These are phyloP conservation scores for Emergomyces orientalis DNA, from an alignment of 2,329 filamentous ascomycete species.

Conservation along the genomic window DNA sequence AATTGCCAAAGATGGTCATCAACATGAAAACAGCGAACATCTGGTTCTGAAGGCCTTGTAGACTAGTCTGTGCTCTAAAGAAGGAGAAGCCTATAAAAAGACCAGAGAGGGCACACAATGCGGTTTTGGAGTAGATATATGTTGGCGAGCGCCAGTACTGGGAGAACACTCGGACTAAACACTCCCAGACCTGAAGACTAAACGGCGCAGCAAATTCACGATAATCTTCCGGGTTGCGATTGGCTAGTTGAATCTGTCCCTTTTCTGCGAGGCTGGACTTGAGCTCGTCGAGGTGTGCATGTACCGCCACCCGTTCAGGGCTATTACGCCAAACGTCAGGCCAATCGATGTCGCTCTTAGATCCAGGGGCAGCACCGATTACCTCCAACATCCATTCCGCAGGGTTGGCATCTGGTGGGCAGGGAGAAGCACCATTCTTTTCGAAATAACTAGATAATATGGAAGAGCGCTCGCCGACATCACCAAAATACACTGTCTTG, in stretches of 20 bases:
- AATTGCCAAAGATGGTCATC: conserved; percentile 63
- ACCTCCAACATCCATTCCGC: conserved; percentile 64
- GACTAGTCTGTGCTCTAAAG: conserved; percentile 61
- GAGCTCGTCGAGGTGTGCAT: conserved; percentile 40
- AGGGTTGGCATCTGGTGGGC: conserved; percentile 56
- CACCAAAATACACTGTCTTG: conserved; percentile 59
- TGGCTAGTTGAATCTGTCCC: conserved; percentile 24
- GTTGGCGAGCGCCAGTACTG: conserved; percentile 86
- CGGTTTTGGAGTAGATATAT: conserved; percentile 77
- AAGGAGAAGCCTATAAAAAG: conserved; percentile 81
- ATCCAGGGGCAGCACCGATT: conserved; percentile 53
- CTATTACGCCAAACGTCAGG: conserved; percentile 46
- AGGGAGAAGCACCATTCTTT: conserved; percentile 50
- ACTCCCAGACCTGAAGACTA: conserved; percentile 54
- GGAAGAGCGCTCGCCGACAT: conserved; percentile 52
- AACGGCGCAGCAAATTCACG: conserved; percentile 75
- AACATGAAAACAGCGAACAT: conserved; percentile 86
- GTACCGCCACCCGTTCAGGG: conserved; percentile 43
- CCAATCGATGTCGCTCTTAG: conserved; percentile 51
- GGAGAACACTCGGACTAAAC: conserved; percentile 66
- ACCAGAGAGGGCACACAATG: conserved; percentile 55
- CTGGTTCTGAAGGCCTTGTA: conserved; percentile 78
- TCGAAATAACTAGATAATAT: conserved; percentile 57
- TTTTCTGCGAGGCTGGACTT: conserved; percentile 36
- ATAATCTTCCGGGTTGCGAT: conserved; percentile 32